A percentile compares a stretch with the other conserved stretches of the same genome.
Evolutionary conservation across 208 protist genomes (phyloP).

Genomic region (Herpetomonas muscarum): DNA sequence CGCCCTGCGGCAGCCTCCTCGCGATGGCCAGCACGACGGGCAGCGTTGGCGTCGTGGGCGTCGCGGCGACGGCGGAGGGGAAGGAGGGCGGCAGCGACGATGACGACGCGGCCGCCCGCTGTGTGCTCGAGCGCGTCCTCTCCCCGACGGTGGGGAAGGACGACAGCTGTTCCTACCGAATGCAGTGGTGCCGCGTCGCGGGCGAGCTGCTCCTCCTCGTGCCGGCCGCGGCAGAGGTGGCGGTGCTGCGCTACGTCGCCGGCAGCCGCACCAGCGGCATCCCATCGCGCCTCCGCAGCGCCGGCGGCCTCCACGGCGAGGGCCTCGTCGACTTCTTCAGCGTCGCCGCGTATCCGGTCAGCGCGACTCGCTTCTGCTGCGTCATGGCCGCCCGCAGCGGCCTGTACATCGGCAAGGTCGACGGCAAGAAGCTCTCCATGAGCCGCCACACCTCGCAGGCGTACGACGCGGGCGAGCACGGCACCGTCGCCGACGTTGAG

Average conservation of each 20-base stretch:
- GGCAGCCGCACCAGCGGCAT: neutral
- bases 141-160: conserved; percentile 36
- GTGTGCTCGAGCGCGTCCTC: conserved; percentile 39
- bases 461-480: conserved; percentile 14
- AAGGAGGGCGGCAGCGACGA: conserved; percentile 2
- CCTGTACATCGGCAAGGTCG: conserved; percentile 49
- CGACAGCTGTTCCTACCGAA: conserved; percentile 40
- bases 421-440: conserved; percentile 37
- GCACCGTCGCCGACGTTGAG: conserved; percentile 6
- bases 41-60: conserved; percentile 38
- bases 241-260: conserved; percentile 24
- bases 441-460: conserved; percentile 39
- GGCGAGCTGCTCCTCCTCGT: conserved; percentile 43
- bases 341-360: neutral
- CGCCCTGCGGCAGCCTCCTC: conserved; percentile 55
- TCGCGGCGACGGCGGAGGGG: neutral
- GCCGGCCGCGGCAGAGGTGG: conserved; percentile 39
- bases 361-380: neutral
- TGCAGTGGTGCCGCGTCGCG: conserved; percentile 47
- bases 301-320: conserved; percentile 7
- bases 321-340: conserved; percentile 4
- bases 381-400: conserved; percentile 8
- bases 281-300: neutral
- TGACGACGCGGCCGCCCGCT: neutral
- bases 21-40: conserved; percentile 65